Evolutionary conservation across 495 filamentous ascomycete species (phyloP).

Genomic region (Acidiella bohemica): DNA sequence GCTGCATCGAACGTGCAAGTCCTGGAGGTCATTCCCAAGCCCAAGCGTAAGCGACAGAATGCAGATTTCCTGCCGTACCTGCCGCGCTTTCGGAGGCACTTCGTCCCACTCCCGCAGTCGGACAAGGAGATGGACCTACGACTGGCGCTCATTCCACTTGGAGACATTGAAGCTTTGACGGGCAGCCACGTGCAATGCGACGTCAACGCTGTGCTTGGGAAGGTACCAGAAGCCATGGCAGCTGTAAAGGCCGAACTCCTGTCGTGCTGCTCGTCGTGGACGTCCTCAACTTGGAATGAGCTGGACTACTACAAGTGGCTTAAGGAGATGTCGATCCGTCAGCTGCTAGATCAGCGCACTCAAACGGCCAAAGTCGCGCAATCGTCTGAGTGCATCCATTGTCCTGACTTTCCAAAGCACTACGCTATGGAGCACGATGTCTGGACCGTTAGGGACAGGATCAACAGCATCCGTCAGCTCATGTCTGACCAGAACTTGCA

Average conservation of each 20-base stretch:
- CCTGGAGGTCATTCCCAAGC: constrained; percentile 51
- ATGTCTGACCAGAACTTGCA: constrained; percentile 96
- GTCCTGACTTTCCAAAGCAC: constrained; percentile 70
- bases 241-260: constrained; percentile 48
- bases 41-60: constrained; percentile 50
- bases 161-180: constrained; percentile 71
- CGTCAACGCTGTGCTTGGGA: constrained; percentile 21
- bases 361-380: constrained; percentile 45
- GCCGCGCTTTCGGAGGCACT: constrained; percentile 45
- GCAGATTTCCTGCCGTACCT: constrained; percentile 72
- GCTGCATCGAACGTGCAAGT: constrained; percentile 55
- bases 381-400: constrained; percentile 45
- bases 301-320: constrained; percentile 59
- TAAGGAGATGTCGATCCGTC: constrained; percentile 62
- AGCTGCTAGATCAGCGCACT: constrained; percentile 54
- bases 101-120: constrained; percentile 43
- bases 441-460: constrained; percentile 86
- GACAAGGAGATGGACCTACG: constrained; percentile 47
- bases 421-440: constrained; percentile 91
- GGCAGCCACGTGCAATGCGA: constrained; percentile 38
- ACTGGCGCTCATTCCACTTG: constrained; percentile 47
- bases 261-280: constrained; percentile 55
- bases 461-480: constrained; percentile 64
- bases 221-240: constrained; percentile 27
- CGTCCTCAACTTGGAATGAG: constrained; percentile 64